Evolutionary conservation across 345 rosid species (phyloP), one percentile per base, ranked within the genome.

Genomic region (Citrus mangshanensis): DNA sequence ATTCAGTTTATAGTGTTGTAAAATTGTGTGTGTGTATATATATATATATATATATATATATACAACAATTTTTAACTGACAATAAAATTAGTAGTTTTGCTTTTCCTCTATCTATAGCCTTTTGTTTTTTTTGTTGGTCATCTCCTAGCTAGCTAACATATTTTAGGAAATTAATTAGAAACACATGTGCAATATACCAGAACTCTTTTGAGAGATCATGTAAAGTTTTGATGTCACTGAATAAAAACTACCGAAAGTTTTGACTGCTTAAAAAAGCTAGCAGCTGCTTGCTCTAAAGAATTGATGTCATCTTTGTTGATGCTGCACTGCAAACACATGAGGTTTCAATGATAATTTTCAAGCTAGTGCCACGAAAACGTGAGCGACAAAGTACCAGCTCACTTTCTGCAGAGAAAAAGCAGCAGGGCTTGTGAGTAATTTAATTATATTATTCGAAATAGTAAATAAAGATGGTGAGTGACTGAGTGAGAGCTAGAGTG

Each of bases 201-300:
- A 12, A 46, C 51, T 40, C 25, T 74, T 14, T 51, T 76, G 37
- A n/a, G 72, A 54, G n/a, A 54, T 54, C 72, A 55, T 55, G 21
- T 77, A 72, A 81, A 77, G 80, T 72, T 67, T 77, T 66, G 56
- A 81, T 72, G 80, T 72, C 74, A 67, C 42, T 62, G 71, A 34
- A 60, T 24, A 42, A 73, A 73, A 56, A 37, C 72, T 64, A 18
- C 37, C 7, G 73, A 71, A 62, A 61, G 27, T 56, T 74, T 77
- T 68, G 73, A 68, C 79, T 55, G 49, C 22, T 73, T 74, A 18
- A 37, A 38, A 37, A 62, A 62, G 58, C 55, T 19, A 38, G 59
- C 42, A 19, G 58, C 34, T 6, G 7, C 14, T 7, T 34, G 24
- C 19, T 22, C 61, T 49, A 37, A 40, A 16, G 38, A 74, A 61